Base-by-base conservation (phyloP, 1,139 yeast species). In the Yamadazyma siamensis region DNA sequence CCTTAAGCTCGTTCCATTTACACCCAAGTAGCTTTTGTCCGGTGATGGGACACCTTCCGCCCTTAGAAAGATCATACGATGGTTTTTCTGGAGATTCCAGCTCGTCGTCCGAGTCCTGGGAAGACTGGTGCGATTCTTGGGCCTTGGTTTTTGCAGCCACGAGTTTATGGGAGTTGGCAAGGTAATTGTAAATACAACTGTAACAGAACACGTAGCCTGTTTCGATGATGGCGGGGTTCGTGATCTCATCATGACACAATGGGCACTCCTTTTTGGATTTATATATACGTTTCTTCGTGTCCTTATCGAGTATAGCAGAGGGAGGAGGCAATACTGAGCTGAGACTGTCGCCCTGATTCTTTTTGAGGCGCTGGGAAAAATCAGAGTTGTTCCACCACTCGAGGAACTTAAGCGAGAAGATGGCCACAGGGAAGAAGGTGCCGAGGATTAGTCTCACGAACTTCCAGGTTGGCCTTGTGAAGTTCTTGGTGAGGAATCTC, bases 381-480 rank as follows among this genome's bases (percentile, higher is more conserved):
- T 84, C 87, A 12, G 89, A 79, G 26, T 85, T 75, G 40, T 81
- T 80, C 95, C 96, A 89, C 97, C 97, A 89, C 54, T 91, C 97
- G 31, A 88, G 69, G 45, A 91, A 87, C 56, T 88, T 87, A 41
- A 91, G 69, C 21, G 83, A 53, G 52, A 91, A 89, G 37, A 91
- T 83, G 3, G 95, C 86, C 0, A 84, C 71, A 0, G 97, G 97
- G 59, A 91, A 77, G 19, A 84, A 65, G 2, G 75, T 75, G 18
- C 74, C 78, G 16, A 74, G 59, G 2, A 67, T 32, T 11, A 65
- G 51, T 21, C 69, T 59, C 4, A 68, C 38, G 1, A 61, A 29
- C 23, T 49, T 57, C 56, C 71, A 61, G 1, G 71, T 33, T 3
- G 80, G 81, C 15, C 44, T 46, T 4, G 70, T 52, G 19, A 69